Evolutionary conservation across 2,329 filamentous ascomycete genomes (phyloP), one percentile per base, ranked within the genome.

Genomic region (Cercospora canescens): DNA sequence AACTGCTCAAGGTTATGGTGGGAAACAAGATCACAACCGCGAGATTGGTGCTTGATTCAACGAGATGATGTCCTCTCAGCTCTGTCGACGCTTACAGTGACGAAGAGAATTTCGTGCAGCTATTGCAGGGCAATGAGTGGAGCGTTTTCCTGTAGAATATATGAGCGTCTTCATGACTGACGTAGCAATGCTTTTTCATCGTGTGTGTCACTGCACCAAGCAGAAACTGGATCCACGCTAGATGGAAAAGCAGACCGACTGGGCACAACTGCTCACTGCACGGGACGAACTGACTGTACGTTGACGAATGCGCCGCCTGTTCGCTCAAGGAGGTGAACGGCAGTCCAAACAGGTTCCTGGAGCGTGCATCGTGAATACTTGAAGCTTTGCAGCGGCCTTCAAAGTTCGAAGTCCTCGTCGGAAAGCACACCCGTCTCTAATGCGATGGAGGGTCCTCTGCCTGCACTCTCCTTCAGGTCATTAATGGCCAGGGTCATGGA

Each of bases 1-100:
- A 61, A 76, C 79, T 65, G 78, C 73, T 62, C 72, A 79, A 67
- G 77, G 76, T 24, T 79, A 76, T 66, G 76, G 79, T 66, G 78
- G 76, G 54, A 76, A 77, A 64, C 72, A 76, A 60, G 79, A 79
- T 79, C 60, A 62, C 16, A 62, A 54, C n/a, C 41, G 45, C 21
- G 60, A 62, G 48, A 62, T 62, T 30, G 60, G 60, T 54, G 60
- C 60, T 12, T 62, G 24, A 50, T 28, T 16, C 45, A 50, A 6
- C 21, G 45, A 12, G 1, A 6, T 6, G 5, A 30, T 9, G 45
- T 14, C 26, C 24, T 50, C 9, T 35, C 4, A 35, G 32, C 32
- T 35, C 32, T 35, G 8, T 35, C 32, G 14, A 9, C 8, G 14
- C 8, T 11, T 8, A 35, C 32, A 3, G 9, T 9, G 32, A 35